These are phyloP conservation scores for Dendrostoma leiphaemia DNA, from an alignment of 2,329 filamentous ascomycete genomes.

Conservation along the genomic window DNA sequence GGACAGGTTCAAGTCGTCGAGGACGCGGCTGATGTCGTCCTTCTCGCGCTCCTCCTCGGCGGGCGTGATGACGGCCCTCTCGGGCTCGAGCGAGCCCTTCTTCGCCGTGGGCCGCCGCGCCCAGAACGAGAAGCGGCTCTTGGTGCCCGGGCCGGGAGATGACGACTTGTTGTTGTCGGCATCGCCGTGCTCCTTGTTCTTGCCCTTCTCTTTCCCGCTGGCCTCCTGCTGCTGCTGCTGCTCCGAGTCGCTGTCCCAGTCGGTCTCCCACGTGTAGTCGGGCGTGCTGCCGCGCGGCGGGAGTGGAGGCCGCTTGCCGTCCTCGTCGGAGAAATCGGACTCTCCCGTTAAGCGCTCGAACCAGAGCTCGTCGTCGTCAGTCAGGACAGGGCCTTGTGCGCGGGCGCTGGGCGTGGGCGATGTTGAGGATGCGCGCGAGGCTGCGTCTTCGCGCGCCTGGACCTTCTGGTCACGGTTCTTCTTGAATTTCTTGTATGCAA, in stretches of 20 bases:
- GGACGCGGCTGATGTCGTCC: constrained; percentile 75
- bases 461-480: constrained; percentile 33
- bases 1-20: constrained; percentile 81
- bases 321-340: constrained; percentile 38
- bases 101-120: constrained; percentile 29
- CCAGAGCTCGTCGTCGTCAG: constrained; percentile 57
- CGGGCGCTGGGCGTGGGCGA: background rate
- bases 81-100: constrained; percentile 30
- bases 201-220: constrained; percentile 27
- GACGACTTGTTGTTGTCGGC: constrained; percentile 23
- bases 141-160: background rate
- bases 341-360: constrained; percentile 51
- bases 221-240: constrained; percentile 29
- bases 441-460: constrained; percentile 45
- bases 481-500: constrained; percentile 61
- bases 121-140: constrained; percentile 39
- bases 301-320: constrained; percentile 49
- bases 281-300: constrained; percentile 52
- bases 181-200: constrained; percentile 31
- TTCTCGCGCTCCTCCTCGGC: constrained; percentile 48
- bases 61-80: constrained; percentile 35
- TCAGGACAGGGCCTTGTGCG: constrained; percentile 44
- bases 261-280: constrained; percentile 48
- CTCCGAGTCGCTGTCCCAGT: constrained; percentile 33
- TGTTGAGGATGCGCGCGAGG: constrained; percentile 11